Evolutionary conservation across 2,329 filamentous ascomycete genomes (phyloP).

Genomic region (Aureobasidium uvarum): DNA sequence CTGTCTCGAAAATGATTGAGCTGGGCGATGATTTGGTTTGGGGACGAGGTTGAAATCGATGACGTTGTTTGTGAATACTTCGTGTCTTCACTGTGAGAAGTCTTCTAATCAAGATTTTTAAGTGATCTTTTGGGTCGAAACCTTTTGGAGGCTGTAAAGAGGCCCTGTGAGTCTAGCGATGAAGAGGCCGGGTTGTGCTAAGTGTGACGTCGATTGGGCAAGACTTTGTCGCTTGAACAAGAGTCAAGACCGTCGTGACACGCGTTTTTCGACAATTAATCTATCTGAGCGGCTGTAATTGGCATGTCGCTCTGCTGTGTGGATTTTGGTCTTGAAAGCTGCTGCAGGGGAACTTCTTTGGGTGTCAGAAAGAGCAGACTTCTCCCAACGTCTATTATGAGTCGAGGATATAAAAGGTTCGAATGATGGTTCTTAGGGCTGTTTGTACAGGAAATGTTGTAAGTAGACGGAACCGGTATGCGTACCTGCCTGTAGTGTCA

Average conservation of each 20-base stretch:
- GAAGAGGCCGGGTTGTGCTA: not conserved
- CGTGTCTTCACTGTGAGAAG: not conserved
- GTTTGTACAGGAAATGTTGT: conserved; percentile 4
- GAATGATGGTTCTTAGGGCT: not conserved
- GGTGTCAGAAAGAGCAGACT: not conserved
- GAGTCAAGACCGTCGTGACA: not conserved
- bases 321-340: not conserved
- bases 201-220: conserved; percentile 18
- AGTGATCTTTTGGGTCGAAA: not conserved
- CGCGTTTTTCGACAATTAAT: conserved; percentile 19
- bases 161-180: not conserved
- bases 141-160: too few relatives aligned
- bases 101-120: not conserved
- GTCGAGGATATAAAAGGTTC: not conserved
- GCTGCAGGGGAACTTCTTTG: not conserved
- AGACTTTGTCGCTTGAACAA: not conserved
- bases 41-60: not conserved
- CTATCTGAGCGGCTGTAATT: conserved; percentile 3
- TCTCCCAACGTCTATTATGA: not conserved
- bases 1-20: not conserved
- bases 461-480: not conserved
- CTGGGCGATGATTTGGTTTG: not conserved
- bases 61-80: not conserved
- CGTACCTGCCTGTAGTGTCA: not conserved
- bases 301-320: not conserved